Conservation (phyloP, 2,329 filamentous ascomycete species). For the Penicillium aurantiogriseum region DNA sequence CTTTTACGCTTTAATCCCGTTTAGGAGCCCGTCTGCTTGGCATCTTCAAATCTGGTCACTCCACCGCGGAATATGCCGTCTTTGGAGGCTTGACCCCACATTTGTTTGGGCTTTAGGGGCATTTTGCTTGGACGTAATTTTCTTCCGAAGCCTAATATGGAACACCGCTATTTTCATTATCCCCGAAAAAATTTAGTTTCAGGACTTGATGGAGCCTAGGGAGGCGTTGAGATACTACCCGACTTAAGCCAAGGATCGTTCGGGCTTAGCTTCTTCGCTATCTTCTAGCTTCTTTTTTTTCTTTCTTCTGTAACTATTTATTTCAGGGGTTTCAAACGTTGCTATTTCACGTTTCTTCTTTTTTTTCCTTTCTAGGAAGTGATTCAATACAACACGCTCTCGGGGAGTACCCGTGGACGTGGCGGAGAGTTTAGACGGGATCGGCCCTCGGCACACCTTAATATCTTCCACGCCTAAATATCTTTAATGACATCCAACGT, state of each 20-base stretch:
- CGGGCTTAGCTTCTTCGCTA: background rate
- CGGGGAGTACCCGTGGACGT: background rate
- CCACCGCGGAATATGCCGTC: slow-evolving; percentile 11
- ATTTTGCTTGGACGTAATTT: background rate
- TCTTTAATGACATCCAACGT: background rate
- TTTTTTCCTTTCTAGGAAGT: too few species aligned
- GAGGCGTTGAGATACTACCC: background rate
- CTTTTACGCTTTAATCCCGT: slow-evolving; percentile 2
- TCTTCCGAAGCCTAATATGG: too few species aligned
- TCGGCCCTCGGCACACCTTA: background rate
- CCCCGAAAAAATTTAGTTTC: background rate
- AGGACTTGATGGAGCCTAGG: background rate
- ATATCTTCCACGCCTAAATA: background rate
- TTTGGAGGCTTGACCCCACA: background rate
- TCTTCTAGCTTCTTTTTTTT: background rate
- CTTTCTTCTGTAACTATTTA: background rate
- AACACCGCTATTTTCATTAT: background rate
- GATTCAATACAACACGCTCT: background rate
- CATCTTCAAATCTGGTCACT: slow-evolving; percentile 7
- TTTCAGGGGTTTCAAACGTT: background rate
- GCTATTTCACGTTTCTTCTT: background rate
- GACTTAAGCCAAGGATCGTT: slow-evolving; percentile 3
- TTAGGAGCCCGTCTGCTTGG: slow-evolving; percentile 8
- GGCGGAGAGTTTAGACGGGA: background rate
- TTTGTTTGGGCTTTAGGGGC: background rate